These are phyloP conservation scores for Ogataea polymorpha DNA, from an alignment of 805 yeast species.

Conservation along the genomic window DNA sequence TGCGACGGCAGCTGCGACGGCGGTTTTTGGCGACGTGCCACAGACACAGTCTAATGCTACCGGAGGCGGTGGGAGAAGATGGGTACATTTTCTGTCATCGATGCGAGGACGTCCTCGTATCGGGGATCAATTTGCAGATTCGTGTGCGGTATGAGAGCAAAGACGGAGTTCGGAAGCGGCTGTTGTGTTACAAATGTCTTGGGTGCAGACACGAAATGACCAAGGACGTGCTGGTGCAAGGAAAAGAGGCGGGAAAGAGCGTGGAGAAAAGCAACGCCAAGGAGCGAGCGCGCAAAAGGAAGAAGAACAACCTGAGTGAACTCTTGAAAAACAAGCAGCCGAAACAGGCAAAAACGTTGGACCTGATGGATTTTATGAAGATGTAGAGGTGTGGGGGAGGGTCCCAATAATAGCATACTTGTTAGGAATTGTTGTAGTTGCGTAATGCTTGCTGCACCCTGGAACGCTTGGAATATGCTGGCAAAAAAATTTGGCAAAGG, in stretches of 20 bases:
- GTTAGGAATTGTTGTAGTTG: background rate
- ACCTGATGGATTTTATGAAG: slow-evolving; percentile 30
- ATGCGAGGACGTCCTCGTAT: slow-evolving; percentile 19
- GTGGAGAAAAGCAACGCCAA: slow-evolving; percentile 10
- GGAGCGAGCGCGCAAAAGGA: slow-evolving; percentile 24
- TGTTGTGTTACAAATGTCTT: slow-evolving; percentile 22
- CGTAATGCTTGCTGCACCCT: background rate
- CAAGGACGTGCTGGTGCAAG: slow-evolving; percentile 3
- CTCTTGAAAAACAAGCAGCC: slow-evolving; percentile 22
- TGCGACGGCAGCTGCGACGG: slow-evolving; percentile 19
- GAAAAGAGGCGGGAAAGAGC: slow-evolving; percentile 3
- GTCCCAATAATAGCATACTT: background rate
- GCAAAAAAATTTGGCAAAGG: slow-evolving; percentile 2
- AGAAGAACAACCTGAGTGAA: slow-evolving; percentile 24
- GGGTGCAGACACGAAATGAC: slow-evolving; percentile 11
- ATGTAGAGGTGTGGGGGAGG: slow-evolving; percentile 1
- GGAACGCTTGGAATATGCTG: background rate
- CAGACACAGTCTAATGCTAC: slow-evolving; percentile 15
- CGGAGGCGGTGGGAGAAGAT: slow-evolving; percentile 14
- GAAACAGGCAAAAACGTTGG: slow-evolving; percentile 13
- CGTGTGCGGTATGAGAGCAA: slow-evolving; percentile 10
- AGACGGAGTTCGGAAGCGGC: slow-evolving; percentile 4
- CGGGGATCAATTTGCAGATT: slow-evolving; percentile 20
- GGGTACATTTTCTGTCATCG: slow-evolving; percentile 16
- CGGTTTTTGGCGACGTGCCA: slow-evolving; percentile 15